phyloP scores from a whole-genome alignment of 495 filamentous ascomycete genomes.

The Talaromyces thailandensis region DNA sequence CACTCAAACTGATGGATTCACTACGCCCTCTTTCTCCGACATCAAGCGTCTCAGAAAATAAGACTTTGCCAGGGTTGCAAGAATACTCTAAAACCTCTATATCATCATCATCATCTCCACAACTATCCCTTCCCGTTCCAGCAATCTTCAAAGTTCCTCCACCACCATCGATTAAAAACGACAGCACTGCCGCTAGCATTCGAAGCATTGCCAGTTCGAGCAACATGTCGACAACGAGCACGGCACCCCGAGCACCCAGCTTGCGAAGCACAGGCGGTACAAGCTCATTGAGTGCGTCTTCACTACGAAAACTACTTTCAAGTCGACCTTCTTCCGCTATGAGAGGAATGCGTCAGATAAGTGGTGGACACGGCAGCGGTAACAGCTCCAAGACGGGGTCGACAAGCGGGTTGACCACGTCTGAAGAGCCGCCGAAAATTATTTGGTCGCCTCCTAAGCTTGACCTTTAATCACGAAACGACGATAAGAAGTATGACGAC shows the following conservation, averaged over 20 bases:
- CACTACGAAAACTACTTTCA: slow-evolving; percentile 29
- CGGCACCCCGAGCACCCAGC: slow-evolving; percentile 20
- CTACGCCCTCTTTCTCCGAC: neutral
- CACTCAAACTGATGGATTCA: neutral
- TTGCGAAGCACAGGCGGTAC: slow-evolving; percentile 31
- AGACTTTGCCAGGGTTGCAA: neutral
- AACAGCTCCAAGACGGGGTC: neutral
- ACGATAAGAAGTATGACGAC: neutral
- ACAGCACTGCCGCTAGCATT: slow-evolving; percentile 27
- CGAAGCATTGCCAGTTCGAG: slow-evolving; percentile 35
- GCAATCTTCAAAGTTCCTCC: slow-evolving; percentile 5
- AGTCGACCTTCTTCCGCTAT: slow-evolving; percentile 14
- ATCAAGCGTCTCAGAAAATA: neutral
- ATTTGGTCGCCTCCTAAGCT: slow-evolving; percentile 36
- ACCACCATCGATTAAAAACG: slow-evolving; percentile 12
- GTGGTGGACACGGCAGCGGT: slow-evolving; percentile 11
- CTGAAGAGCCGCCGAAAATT: slow-evolving; percentile 28
- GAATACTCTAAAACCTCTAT: slow-evolving; percentile 18
- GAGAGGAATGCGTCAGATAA: slow-evolving; percentile 22
- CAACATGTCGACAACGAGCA: slow-evolving; percentile 30
- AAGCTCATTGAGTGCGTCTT: slow-evolving; percentile 17
- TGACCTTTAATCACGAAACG: slow-evolving; percentile 16
- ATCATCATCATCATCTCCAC: slow-evolving; percentile 13
- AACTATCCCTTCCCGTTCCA: slow-evolving; percentile 29
- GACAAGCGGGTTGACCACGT: slow-evolving; percentile 1